Evolutionary conservation across 257 asterid genomes (phyloP).

Genomic region (Nicotiana obtusifolia): DNA sequence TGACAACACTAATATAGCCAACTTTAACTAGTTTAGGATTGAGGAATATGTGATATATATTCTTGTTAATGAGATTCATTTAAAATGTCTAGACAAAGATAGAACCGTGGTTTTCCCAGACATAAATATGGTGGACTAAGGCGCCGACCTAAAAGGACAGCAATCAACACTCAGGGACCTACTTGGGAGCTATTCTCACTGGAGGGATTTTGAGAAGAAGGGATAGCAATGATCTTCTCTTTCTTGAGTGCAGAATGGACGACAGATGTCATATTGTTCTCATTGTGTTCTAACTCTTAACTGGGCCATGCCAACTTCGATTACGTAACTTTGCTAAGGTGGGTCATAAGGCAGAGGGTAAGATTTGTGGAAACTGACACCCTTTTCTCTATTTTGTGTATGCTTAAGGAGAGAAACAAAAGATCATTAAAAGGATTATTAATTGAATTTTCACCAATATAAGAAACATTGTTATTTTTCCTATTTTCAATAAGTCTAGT

Average conservation of each 20-base stretch:
- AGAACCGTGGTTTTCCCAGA: not conserved
- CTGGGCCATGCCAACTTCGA: not conserved
- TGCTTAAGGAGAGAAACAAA: not conserved
- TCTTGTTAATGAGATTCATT: not conserved
- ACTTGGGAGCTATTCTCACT: not conserved
- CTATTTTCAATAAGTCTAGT: not conserved
- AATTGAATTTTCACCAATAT: not conserved
- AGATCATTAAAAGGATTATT: not conserved
- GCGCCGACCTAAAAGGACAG: not conserved
- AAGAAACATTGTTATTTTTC: not conserved
- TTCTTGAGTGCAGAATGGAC: not conserved
- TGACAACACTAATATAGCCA: not conserved
- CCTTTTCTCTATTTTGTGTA: not conserved
- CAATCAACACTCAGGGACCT: not conserved
- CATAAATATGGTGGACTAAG: not conserved
- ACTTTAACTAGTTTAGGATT: not conserved
- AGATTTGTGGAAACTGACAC: not conserved
- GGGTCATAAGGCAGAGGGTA: not conserved
- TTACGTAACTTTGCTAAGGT: not conserved
- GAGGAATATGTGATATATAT: not conserved
- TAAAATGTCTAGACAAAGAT: not conserved
- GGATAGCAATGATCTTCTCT: not conserved
- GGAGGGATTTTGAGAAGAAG: not conserved
- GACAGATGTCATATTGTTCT: not conserved
- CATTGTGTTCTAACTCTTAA: not conserved